phyloP scores from a whole-genome alignment of 176 grass and related monocot genomes.

The Zizania latifolia region DNA sequence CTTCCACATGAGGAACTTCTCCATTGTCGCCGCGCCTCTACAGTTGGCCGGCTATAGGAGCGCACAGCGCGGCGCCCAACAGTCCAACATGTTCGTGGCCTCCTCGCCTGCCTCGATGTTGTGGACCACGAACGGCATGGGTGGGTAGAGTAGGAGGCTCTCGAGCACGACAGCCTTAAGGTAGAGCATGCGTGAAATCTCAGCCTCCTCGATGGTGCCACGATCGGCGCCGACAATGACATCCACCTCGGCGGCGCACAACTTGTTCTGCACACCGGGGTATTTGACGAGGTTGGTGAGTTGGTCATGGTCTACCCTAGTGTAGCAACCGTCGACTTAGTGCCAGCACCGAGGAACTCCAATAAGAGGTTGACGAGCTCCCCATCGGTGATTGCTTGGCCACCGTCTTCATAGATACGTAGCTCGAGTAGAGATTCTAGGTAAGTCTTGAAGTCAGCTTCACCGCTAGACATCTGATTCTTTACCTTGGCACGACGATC shows the following conservation, averaged over 20 bases:
- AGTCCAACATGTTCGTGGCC: too few relatives aligned
- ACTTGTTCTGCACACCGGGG: not conserved
- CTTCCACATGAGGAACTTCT: conserved; percentile 5
- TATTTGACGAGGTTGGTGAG: conserved; percentile 32
- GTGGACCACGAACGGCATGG: not conserved
- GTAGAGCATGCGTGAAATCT: not conserved
- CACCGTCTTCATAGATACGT: not conserved
- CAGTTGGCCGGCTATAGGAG: too few relatives aligned
- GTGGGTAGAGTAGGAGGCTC: not conserved
- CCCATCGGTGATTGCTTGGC: not conserved
- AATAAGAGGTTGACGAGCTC: conserved; percentile 21
- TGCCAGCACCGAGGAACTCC: conserved; percentile 1
- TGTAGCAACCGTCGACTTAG: not conserved
- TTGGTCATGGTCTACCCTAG: conserved; percentile 30
- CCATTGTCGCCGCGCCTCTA: too few relatives aligned
- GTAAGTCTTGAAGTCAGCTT: not conserved
- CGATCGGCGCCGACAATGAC: not conserved
- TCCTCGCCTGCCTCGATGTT: not conserved
- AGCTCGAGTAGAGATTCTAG: conserved; percentile 1
- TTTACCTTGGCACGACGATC: conserved; percentile 20
- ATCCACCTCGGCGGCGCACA: not conserved
- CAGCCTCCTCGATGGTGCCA: not conserved
- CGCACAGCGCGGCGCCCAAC: too few relatives aligned
- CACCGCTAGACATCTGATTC: not conserved
- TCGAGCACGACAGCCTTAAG: conserved; percentile 22